Base-by-base conservation (phyloP, 2,329 filamentous ascomycete genomes). In the Penicillium sp. region DNA sequence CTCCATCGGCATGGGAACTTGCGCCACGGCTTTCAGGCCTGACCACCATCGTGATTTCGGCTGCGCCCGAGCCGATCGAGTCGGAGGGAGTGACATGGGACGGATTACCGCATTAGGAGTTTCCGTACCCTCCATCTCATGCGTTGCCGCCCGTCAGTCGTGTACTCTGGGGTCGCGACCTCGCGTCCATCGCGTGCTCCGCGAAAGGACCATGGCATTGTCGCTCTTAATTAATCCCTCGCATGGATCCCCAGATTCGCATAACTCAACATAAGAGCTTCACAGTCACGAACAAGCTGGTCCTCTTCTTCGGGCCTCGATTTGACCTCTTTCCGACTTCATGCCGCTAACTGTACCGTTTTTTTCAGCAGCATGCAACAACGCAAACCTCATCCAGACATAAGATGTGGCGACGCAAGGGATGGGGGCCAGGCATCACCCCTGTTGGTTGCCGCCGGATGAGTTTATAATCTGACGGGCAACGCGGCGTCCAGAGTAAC, bases 71-170 rank as follows among this genome's bases (percentile, higher is more conserved):
- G 35, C 58, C 35, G 52, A 56, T 35, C 5, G 31, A 29, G 46
- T 29, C 15, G 23, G 23, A 17, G 31, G 5, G 23, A 7, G 38
- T 9, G 29, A 15, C n/a, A 45, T 35, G 23, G 26, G 11, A 21
- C 58, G 58, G 58, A 19, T 56, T 61, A 50, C 58, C 52, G 47
- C 19, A 35, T 56, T 56, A 44, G 58, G 58, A 46, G n/a, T 13
- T 61, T 47, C 58, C 58, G 58, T 26, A n/a, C 30, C 46, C 41
- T 54, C 41, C 51, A 50, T 35, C n/a, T 29, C n/a, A 19, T 51
- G 31, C 26, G 23, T 51, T 30, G 26, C 30, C 26, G 30, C 31
- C 35, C 17, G 2, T 31, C 49, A 35, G 50, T 53, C n/a, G 17
- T 35, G 35, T 19, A 8, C 21, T 35, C 19, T 38, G 23, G 15